Base-by-base conservation (phyloP, 192 early-diverging fungal species). In the Backusella luteola region DNA sequence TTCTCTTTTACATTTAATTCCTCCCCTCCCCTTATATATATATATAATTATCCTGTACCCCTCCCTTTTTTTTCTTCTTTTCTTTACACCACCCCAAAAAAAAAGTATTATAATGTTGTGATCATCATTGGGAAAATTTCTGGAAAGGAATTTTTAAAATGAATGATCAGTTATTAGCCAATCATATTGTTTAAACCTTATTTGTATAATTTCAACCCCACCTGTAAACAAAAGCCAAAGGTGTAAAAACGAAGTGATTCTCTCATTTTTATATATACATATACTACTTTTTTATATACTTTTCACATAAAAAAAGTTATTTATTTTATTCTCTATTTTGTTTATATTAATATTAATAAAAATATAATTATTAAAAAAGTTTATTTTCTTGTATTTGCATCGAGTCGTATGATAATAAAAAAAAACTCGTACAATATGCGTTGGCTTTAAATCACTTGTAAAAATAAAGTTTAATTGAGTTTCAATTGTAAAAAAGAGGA, bases 81-180 rank as follows among this genome's bases (percentile, higher is more conserved):
- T 56, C 7, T 21, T 53, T 21, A 9, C n/a, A 19, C n/a, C 46
- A 1, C 46, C 4, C 6, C 19, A 6, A 49, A 49, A 49, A 23
- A 63, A 63, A 63, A 63, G 56, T 63, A 63, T 63, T 63, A 29
- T 63, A 29, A 29, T 29, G 19, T 56, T 56, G 19, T 56, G 8
- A 56, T 56, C 21, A 29, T 63, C 26, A 63, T 29, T 63, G 56
- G 56, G 56, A 63, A 63, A 26, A 29, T n/a, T 63, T 63, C 56
- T 63, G 3, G 9, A 63, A 63, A 63, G 11, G 23, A 63, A 63
- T 29, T 26, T 63, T 63, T 49, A 63, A 15, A 63, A 63, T 63
- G 56, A 63, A 63, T 63, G 56, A 63, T 63, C 56, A 26, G 29
- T 63, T 63, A 63, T 56, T 63, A 63, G 56, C 56, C 56, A 63